Evolutionary conservation across 176 grass and related monocot species (phyloP).

Genomic region (Oryza glaberrima): DNA sequence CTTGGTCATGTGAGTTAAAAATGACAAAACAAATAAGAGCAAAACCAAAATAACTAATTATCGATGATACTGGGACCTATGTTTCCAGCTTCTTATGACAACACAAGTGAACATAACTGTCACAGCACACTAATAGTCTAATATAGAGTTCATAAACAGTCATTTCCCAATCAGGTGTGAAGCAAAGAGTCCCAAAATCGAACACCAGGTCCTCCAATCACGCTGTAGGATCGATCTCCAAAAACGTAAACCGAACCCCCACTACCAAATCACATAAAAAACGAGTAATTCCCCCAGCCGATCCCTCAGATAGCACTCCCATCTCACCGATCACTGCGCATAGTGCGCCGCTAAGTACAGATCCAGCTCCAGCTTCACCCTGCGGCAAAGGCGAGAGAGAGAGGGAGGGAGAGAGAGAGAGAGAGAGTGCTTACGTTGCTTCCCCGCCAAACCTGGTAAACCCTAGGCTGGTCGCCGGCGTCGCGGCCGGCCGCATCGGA

Average conservation of each 20-base stretch:
- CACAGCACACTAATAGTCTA: background rate
- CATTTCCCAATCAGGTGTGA: background rate
- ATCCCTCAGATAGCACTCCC: background rate
- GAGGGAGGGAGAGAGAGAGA: background rate
- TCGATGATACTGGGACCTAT: background rate
- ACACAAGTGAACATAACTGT: background rate
- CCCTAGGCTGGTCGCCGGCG: slow-evolving; percentile 68
- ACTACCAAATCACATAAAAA: background rate
- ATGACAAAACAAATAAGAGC: background rate
- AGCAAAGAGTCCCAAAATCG: background rate
- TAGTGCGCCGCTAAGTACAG: background rate
- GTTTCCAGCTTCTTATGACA: background rate
- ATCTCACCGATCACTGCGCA: background rate
- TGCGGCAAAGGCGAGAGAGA: background rate
- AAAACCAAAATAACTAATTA: background rate
- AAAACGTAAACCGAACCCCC: background rate
- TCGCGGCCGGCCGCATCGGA: slow-evolving; percentile 10
- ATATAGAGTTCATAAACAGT: background rate
- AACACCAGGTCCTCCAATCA: background rate
- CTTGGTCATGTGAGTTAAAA: background rate
- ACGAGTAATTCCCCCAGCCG: background rate
- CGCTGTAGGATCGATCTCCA: background rate
- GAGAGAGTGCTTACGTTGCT: slow-evolving; percentile 76
- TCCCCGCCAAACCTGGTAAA: slow-evolving; percentile 90
- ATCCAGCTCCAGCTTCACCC: slow-evolving; percentile 41